phyloP scores from a whole-genome alignment of 805 yeast genomes.

The Alloascoidea hylecoeti region DNA sequence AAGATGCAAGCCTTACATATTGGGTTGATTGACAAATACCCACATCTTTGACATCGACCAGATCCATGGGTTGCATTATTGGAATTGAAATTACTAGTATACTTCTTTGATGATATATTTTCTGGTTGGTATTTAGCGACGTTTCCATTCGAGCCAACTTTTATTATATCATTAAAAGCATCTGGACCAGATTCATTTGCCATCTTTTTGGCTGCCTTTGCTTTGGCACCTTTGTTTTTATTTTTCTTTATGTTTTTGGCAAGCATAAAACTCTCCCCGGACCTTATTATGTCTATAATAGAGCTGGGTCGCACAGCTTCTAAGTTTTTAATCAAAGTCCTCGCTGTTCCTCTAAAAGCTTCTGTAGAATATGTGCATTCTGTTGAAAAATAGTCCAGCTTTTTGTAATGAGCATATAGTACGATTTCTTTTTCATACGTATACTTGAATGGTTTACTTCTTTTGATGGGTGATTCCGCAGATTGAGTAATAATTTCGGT shows the following conservation, averaged over 20 bases:
- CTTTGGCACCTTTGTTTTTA: slow-evolving; percentile 19
- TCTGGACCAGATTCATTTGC: slow-evolving; percentile 5
- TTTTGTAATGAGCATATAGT: slow-evolving; percentile 90
- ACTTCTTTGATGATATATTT: slow-evolving; percentile 4
- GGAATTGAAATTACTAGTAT: slow-evolving; percentile 7
- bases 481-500: slow-evolving; percentile 72
- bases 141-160: slow-evolving; percentile 49
- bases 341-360: slow-evolving; percentile 95
- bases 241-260: slow-evolving; percentile 34
- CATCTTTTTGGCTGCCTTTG: slow-evolving; percentile 10
- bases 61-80: slow-evolving; percentile 8
- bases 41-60: slow-evolving; percentile 69
- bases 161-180: slow-evolving; percentile 24
- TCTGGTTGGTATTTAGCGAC: slow-evolving; percentile 18
- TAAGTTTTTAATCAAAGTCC: slow-evolving; percentile 79
- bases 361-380: slow-evolving; percentile 98
- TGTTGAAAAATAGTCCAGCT: slow-evolving; percentile 89
- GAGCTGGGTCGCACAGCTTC: slow-evolving; percentile 88
- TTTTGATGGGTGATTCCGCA: slow-evolving; percentile 73
- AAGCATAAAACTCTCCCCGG: slow-evolving; percentile 77
- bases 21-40: slow-evolving; percentile 76
- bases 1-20: slow-evolving; percentile 90
- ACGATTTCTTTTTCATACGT: slow-evolving; percentile 96
- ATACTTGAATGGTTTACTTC: slow-evolving; percentile 93
- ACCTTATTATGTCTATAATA: slow-evolving; percentile 84